These are phyloP conservation scores for Ophiocordyceps sinensis DNA, from an alignment of 2,329 filamentous ascomycete genomes.

Conservation along the genomic window DNA sequence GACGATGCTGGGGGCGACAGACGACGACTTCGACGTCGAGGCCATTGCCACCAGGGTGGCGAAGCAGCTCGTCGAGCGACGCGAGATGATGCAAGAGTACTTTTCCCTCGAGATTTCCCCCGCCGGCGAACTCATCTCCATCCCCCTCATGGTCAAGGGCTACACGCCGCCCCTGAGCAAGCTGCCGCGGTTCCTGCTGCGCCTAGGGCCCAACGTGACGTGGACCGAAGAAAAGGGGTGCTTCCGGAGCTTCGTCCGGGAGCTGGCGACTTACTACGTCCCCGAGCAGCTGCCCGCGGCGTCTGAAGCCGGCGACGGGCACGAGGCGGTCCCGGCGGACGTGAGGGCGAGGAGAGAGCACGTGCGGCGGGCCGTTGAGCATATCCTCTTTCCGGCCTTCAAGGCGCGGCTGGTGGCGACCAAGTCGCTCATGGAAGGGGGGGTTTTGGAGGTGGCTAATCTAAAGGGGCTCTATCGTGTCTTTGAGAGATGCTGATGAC, in stretches of 20 bases:
- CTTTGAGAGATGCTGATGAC: constrained; percentile 72
- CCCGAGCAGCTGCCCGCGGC: constrained; percentile 64
- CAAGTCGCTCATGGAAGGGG: constrained; percentile 55
- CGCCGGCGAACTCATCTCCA: constrained; percentile 58
- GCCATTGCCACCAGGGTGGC: constrained; percentile 52
- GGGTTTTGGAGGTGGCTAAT: constrained; percentile 75
- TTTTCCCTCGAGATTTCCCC: constrained; percentile 75
- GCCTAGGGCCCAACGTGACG: constrained; percentile 74
- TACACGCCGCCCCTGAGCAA: constrained; percentile 80
- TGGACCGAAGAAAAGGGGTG: constrained; percentile 78
- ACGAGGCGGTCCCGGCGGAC: constrained; percentile 30
- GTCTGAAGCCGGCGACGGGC: constrained; percentile 16
- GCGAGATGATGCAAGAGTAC: constrained; percentile 85
- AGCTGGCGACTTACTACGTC: constrained; percentile 81
- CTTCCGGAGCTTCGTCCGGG: constrained; percentile 71
- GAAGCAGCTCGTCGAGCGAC: constrained; percentile 54
- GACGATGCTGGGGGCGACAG: constrained; percentile 21
- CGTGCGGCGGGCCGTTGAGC: constrained; percentile 63
- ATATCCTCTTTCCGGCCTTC: constrained; percentile 81
- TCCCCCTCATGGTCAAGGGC: constrained; percentile 77
- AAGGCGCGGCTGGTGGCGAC: constrained; percentile 74
- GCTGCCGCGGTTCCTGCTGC: constrained; percentile 73
- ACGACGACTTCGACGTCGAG: constrained; percentile 49
- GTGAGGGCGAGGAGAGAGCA: constrained; percentile 48
- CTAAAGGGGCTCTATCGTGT: constrained; percentile 86